A percentile compares a stretch with the other conserved stretches of the same genome.
Evolutionary conservation across 176 grass and related monocot species (phyloP).

Genomic region (Oryza longistaminata): DNA sequence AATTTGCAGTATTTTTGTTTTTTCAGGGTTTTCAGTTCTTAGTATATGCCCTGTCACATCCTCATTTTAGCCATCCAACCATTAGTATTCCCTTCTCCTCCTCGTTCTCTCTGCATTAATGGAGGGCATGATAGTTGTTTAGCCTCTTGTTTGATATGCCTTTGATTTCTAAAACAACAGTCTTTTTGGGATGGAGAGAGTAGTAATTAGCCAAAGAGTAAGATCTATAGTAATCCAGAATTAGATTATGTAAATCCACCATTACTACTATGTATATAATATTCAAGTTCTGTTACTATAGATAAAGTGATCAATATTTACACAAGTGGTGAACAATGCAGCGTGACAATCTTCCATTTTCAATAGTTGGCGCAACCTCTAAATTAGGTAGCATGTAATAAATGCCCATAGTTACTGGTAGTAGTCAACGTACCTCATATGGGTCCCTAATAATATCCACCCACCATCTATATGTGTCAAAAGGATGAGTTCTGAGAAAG

Average conservation of each 20-base stretch:
- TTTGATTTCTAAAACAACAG: too few species aligned
- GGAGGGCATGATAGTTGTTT: too few species aligned
- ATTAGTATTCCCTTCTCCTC: too few species aligned
- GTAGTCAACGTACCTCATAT: slow-evolving; percentile 73
- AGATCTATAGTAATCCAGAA: background rate
- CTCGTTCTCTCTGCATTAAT: too few species aligned
- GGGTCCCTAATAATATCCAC: slow-evolving; percentile 86
- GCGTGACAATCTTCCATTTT: slow-evolving; percentile 1
- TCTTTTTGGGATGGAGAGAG: background rate
- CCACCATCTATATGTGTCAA: slow-evolving; percentile 95
- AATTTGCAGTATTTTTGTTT: background rate
- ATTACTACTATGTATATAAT: background rate
- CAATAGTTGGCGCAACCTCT: slow-evolving; percentile 11
- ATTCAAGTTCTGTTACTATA: background rate
- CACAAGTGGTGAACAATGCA: slow-evolving; percentile 18
- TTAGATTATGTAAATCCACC: background rate
- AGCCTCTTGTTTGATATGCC: too few species aligned
- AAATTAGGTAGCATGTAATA: slow-evolving; percentile 10
- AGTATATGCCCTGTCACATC: background rate
- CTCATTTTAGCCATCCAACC: background rate
- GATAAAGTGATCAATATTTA: background rate
- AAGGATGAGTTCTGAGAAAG: slow-evolving; percentile 77
- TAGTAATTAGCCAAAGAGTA: slow-evolving; percentile 16
- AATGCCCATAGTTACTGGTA: slow-evolving; percentile 12
- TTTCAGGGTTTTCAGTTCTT: slow-evolving; percentile 26